Conservation (phyloP, 2,329 filamentous ascomycete species). For the Pseudogymnoascus sp. region DNA sequence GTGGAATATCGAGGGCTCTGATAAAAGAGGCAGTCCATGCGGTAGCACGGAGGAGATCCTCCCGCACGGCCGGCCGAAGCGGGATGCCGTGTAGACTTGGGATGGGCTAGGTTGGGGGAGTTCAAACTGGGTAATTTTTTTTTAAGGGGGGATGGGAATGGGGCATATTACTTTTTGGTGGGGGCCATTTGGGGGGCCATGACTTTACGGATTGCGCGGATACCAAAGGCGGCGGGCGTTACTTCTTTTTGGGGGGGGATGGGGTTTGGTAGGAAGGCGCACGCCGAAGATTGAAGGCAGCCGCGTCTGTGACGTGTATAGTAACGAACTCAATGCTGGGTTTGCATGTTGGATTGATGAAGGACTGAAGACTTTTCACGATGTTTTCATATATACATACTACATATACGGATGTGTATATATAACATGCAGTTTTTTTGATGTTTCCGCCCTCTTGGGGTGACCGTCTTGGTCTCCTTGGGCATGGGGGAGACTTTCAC, state of each 20-base stretch:
- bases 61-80: neutral
- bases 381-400: neutral
- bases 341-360: neutral
- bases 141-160: too few relatives aligned
- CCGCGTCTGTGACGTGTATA: neutral
- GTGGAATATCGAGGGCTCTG: neutral
- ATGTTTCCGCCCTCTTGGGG: neutral
- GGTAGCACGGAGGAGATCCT: neutral
- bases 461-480: neutral
- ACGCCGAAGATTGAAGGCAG: neutral
- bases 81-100: neutral
- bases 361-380: neutral
- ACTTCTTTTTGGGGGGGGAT: neutral
- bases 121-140: neutral
- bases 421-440: neutral
- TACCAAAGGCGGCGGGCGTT: conserved; percentile 2
- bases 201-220: conserved; percentile 1
- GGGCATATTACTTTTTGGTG: neutral
- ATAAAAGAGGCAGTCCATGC: neutral
- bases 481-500: neutral
- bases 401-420: neutral
- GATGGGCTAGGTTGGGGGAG: neutral
- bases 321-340: neutral
- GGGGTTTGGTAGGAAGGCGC: neutral
- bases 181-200: neutral